Evolutionary conservation across 139 green algal species (phyloP).

Genomic region (Tetradesmus lagerheimii): DNA sequence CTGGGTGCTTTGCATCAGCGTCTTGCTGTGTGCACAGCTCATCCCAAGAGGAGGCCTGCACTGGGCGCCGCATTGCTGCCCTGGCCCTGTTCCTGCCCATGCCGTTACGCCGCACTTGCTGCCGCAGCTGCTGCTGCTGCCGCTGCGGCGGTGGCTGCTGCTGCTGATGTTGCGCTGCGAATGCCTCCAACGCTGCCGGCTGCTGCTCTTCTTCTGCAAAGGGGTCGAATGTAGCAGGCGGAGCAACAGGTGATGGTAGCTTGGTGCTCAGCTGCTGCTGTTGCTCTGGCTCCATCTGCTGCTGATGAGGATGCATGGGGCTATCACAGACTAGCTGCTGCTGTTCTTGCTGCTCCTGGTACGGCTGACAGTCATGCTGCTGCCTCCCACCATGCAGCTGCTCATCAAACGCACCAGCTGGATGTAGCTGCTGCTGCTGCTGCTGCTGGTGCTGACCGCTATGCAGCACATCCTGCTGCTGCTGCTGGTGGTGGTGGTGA

Average conservation of each 20-base stretch:
- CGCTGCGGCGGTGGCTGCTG: background rate
- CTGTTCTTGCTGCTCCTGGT: background rate
- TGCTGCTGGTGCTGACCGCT: background rate
- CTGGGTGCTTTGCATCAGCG: background rate
- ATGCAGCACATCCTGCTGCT: no score
- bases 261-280: background rate
- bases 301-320: no score
- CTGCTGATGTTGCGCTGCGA: background rate
- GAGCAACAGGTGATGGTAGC: background rate
- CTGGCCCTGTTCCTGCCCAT: background rate
- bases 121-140: background rate
- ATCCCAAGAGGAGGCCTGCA: background rate
- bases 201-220: background rate
- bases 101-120: background rate
- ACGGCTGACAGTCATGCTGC: background rate
- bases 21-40: background rate
- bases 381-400: background rate
- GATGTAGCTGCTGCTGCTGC: background rate
- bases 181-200: background rate
- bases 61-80: background rate
- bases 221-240: background rate
- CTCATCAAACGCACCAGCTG: no score
- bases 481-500: background rate
- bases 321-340: background rate
- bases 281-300: constrained; percentile 10